Percentiles rank a stretch among this genome's conserved stretches.
These are phyloP conservation scores for Ogataea ganodermae DNA, from an alignment of 805 yeast species.

Conservation along the genomic window DNA sequence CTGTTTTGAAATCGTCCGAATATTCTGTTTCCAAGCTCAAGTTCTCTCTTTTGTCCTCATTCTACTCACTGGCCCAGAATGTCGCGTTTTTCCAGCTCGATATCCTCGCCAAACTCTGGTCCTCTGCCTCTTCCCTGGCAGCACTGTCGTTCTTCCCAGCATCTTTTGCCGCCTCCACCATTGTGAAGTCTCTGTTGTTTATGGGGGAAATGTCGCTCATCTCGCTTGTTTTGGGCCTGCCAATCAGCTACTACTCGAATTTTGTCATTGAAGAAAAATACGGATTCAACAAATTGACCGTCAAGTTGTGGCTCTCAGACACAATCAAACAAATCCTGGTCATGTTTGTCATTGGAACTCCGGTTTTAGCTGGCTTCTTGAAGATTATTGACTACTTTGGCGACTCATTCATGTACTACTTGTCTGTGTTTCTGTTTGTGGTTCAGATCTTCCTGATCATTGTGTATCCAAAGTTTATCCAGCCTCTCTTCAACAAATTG, in stretches of 20 bases:
- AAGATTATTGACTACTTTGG: slow-evolving; percentile 82
- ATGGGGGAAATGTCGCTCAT: slow-evolving; percentile 51
- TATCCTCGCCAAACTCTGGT: slow-evolving; percentile 65
- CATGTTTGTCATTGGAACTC: slow-evolving; percentile 62
- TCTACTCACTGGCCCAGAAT: slow-evolving; percentile 56
- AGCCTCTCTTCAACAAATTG: slow-evolving; percentile 89
- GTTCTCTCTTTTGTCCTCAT: slow-evolving; percentile 60
- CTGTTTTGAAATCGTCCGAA: slow-evolving; percentile 72
- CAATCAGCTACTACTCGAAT: slow-evolving; percentile 71
- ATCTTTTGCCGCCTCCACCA: slow-evolving; percentile 47
- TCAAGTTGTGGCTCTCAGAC: slow-evolving; percentile 72
- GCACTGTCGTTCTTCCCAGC: slow-evolving; percentile 29
- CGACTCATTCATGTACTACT: slow-evolving; percentile 76
- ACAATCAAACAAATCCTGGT: slow-evolving; percentile 60
- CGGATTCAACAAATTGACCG: slow-evolving; percentile 89
- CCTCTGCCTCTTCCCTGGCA: slow-evolving; percentile 42
- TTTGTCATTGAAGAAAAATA: slow-evolving; percentile 90
- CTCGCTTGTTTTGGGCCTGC: slow-evolving; percentile 59
- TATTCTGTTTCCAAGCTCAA: slow-evolving; percentile 79
- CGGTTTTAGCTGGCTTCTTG: slow-evolving; percentile 71
- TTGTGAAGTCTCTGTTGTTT: slow-evolving; percentile 73
- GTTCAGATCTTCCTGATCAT: slow-evolving; percentile 77
- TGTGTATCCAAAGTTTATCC: slow-evolving; percentile 79
- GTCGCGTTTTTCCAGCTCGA: slow-evolving; percentile 60
- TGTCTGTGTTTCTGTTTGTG: slow-evolving; percentile 67